Conservation (phyloP, 129 eudicot genomes). For the Mikania micrantha region DNA sequence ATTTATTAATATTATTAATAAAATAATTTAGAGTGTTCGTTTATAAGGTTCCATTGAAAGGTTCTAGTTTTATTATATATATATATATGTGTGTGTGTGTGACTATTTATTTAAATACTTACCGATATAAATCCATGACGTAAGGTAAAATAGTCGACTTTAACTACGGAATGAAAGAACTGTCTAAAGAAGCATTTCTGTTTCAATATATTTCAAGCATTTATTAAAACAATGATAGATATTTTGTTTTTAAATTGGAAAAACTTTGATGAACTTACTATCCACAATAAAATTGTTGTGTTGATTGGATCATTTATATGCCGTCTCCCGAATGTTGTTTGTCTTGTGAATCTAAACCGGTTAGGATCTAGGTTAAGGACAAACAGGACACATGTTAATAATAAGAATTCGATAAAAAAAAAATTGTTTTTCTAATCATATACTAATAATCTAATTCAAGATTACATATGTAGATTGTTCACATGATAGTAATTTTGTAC, state of each 20-base stretch:
- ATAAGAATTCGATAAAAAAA: too few species aligned
- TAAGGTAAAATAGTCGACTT: constrained; percentile 52
- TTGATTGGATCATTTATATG: constrained; percentile 27
- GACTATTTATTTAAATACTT: not conserved
- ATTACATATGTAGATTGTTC: too few species aligned
- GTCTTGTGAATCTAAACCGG: constrained; percentile 43
- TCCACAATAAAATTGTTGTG: constrained; percentile 31
- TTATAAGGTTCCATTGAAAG: not conserved
- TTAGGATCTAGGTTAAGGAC: constrained; percentile 28
- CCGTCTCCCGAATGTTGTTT: constrained; percentile 42
- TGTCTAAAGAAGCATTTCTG: constrained; percentile 58
- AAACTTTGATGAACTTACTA: constrained; percentile 17
- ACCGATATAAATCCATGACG: constrained; percentile 57
- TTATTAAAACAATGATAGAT: not conserved
- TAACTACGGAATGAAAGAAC: constrained; percentile 48
- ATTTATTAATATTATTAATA: too few species aligned
- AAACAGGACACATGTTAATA: not conserved
- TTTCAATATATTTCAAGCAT: not conserved
- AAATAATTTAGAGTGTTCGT: not conserved
- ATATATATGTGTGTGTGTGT: too few species aligned
- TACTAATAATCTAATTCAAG: too few species aligned
- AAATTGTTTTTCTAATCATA: too few species aligned
- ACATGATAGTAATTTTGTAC: not conserved
- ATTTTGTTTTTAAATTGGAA: too few species aligned
- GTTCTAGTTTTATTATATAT: not conserved